Conservation (phyloP, 371 early-diverging fungal species). For the Mortierella sp. region DNA sequence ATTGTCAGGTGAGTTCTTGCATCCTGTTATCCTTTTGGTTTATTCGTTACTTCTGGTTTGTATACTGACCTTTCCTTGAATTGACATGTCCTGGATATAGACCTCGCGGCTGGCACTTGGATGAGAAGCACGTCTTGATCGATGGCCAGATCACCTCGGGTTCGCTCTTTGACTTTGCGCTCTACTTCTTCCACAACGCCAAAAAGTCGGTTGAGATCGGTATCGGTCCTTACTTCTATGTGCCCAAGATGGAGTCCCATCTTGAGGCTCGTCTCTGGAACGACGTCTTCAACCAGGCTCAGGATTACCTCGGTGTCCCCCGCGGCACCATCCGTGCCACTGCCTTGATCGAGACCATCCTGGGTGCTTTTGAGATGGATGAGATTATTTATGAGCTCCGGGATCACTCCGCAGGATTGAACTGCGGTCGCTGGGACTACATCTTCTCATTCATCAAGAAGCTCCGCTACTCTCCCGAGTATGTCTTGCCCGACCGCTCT, state of each 20-base stretch:
- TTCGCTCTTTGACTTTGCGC: conserved; percentile 93
- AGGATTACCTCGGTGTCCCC: conserved; percentile 86
- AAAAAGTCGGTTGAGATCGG: conserved; percentile 77
- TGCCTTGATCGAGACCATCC: conserved; percentile 94
- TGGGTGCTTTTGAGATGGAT: conserved; percentile 97
- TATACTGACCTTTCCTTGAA: conserved; percentile 7
- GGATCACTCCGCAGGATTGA: conserved; percentile 96
- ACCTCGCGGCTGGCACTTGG: conserved; percentile 97
- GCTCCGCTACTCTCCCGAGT: conserved; percentile 86
- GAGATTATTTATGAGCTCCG: conserved; percentile 97
- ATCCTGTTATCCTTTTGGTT: conserved; percentile 11
- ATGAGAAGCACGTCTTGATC: conserved; percentile 90
- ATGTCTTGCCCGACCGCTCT: conserved; percentile 89
- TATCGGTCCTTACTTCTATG: conserved; percentile 94
- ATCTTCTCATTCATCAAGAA: conserved; percentile 97
- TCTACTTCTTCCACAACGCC: conserved; percentile 97
- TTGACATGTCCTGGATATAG: conserved; percentile 56
- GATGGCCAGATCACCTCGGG: conserved; percentile 93
- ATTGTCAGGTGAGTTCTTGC: conserved; percentile 70
- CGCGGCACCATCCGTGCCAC: conserved; percentile 96
- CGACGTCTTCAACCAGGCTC: conserved; percentile 91
- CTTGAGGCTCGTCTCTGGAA: conserved; percentile 97
- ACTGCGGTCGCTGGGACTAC: conserved; percentile 99
- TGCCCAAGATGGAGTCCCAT: conserved; percentile 96
- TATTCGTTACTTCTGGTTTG: not conserved